phyloP scores from a whole-genome alignment of 2,329 filamentous ascomycete species.

The Hypoxylon rubiginosum region DNA sequence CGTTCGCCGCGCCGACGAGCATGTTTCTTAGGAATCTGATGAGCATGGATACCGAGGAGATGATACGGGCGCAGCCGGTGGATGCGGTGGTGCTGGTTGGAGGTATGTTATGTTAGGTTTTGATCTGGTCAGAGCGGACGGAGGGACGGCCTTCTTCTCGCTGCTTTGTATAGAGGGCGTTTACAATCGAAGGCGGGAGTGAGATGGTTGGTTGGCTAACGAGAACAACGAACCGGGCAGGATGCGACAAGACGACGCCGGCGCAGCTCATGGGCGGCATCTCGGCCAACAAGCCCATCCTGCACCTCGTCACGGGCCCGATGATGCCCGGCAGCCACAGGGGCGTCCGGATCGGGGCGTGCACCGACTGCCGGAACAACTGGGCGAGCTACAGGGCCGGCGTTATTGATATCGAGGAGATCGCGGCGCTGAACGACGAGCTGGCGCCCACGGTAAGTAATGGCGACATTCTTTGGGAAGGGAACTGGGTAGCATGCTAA shows the following conservation, averaged over 20 bases:
- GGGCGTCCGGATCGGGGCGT: conserved; percentile 76
- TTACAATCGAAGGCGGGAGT: too few relatives aligned
- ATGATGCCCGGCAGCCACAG: conserved; percentile 80
- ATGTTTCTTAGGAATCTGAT: conserved; percentile 82
- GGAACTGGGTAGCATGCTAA: conserved; percentile 28
- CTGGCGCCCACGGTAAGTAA: conserved; percentile 74
- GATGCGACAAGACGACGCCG: conserved; percentile 81
- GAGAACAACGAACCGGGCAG: conserved; percentile 52
- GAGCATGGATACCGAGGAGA: conserved; percentile 86
- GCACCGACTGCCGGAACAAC: conserved; percentile 80
- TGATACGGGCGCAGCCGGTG: conserved; percentile 78
- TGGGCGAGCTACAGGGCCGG: conserved; percentile 79
- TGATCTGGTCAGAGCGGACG: too few relatives aligned
- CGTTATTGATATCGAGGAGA: conserved; percentile 78
- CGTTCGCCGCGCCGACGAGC: conserved; percentile 77
- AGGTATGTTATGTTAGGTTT: conserved; percentile 57
- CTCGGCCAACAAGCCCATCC: conserved; percentile 78
- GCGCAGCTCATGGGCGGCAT: conserved; percentile 83
- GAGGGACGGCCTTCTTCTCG: too few relatives aligned
- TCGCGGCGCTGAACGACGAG: conserved; percentile 77
- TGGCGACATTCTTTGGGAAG: not conserved
- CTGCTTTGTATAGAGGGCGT: too few relatives aligned
- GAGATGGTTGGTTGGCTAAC: not conserved
- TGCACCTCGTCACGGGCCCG: conserved; percentile 78
- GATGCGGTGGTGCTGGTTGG: conserved; percentile 78